phyloP scores from a whole-genome alignment of 805 yeast genomes.

The Starmerella ratchasimensis region DNA sequence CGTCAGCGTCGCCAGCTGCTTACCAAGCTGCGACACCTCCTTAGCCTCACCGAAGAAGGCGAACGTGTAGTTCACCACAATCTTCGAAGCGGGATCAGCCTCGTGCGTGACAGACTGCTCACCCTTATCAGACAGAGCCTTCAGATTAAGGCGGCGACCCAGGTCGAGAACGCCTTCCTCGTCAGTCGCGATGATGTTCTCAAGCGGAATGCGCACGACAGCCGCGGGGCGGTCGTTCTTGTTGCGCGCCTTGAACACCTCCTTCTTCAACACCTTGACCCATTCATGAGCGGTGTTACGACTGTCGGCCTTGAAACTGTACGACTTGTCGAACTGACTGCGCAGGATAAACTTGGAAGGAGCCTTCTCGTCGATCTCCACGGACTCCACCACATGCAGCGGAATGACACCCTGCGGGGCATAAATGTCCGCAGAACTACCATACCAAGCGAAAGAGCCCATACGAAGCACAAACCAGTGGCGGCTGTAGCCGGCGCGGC shows the following conservation, averaged over 20 bases:
- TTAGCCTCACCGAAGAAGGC: slow-evolving; percentile 11
- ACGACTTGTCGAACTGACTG: slow-evolving; percentile 41
- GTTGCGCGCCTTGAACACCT: slow-evolving; percentile 61
- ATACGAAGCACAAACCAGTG: slow-evolving; percentile 72
- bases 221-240: slow-evolving; percentile 60
- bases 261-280: slow-evolving; percentile 61
- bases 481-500: slow-evolving; percentile 32
- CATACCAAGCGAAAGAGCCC: slow-evolving; percentile 53
- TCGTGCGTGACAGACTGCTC: neutral
- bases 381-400: slow-evolving; percentile 46
- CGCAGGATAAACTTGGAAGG: slow-evolving; percentile 43
- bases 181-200: slow-evolving; percentile 49
- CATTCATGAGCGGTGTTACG: slow-evolving; percentile 62
- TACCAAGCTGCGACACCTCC: neutral
- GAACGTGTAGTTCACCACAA: slow-evolving; percentile 8
- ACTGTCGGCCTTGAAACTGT: slow-evolving; percentile 61
- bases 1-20: neutral
- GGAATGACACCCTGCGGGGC: slow-evolving; percentile 71
- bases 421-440: slow-evolving; percentile 63
- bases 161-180: slow-evolving; percentile 41
- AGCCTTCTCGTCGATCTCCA: slow-evolving; percentile 33
- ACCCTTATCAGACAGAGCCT: slow-evolving; percentile 2
- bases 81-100: neutral
- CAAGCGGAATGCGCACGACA: slow-evolving; percentile 61
- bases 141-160: slow-evolving; percentile 32